Conservation (phyloP, 164 flowering plant genomes). For the Tetrastigma voinierianum region DNA sequence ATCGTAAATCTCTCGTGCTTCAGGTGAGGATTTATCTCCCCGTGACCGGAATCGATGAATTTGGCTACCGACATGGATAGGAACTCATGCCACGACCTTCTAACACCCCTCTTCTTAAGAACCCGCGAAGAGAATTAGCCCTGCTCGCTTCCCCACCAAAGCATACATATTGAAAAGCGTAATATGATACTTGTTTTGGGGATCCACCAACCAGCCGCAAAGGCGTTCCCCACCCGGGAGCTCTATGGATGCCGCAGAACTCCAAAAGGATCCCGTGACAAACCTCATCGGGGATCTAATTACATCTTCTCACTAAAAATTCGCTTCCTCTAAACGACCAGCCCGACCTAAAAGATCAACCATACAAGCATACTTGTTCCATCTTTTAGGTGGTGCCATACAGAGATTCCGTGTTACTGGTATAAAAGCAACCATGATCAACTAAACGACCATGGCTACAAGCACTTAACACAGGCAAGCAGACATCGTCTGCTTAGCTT, state of each 20-base stretch:
- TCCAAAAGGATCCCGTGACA: constrained; percentile 73
- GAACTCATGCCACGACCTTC: constrained; percentile 60
- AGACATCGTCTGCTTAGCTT: constrained; percentile 49
- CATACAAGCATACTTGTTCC: constrained; percentile 73
- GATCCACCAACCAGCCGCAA: constrained; percentile 38
- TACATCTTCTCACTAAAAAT: constrained; percentile 46
- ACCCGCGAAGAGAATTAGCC: constrained; percentile 40
- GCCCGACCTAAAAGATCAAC: constrained; percentile 75
- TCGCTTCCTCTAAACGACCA: constrained; percentile 67
- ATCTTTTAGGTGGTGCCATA: constrained; percentile 38
- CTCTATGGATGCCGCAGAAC: constrained; percentile 55
- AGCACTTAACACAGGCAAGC: constrained; percentile 52
- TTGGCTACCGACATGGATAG: constrained; percentile 44
- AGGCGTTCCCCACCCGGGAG: constrained; percentile 44
- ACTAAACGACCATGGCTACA: constrained; percentile 75
- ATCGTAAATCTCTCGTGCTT: constrained; percentile 34
- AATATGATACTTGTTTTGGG: constrained; percentile 55
- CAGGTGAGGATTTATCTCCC: constrained; percentile 65
- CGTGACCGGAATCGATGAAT: constrained; percentile 54
- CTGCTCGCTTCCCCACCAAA: constrained; percentile 37
- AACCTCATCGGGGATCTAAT: constrained; percentile 58
- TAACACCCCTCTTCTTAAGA: constrained; percentile 34
- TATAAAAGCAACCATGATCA: constrained; percentile 43
- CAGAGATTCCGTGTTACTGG: constrained; percentile 22
- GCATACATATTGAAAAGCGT: constrained; percentile 58